Evolutionary conservation across 2,329 filamentous ascomycete genomes (phyloP).

Genomic region (Helotiales sp.): DNA sequence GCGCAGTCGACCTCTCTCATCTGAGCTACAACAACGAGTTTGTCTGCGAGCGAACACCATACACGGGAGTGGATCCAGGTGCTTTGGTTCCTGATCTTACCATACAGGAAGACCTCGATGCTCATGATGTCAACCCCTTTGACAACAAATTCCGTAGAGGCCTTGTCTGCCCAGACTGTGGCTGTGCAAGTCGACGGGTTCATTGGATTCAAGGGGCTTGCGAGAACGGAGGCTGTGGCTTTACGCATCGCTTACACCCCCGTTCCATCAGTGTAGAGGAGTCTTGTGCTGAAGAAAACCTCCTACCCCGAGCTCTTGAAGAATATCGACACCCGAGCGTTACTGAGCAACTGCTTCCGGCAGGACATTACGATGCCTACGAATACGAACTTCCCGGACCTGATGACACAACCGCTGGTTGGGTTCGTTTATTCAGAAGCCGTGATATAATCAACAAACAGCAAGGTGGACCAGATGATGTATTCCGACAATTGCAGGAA

Average conservation of each 20-base stretch:
- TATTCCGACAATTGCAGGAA: slow-evolving; percentile 54
- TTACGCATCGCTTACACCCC: slow-evolving; percentile 34
- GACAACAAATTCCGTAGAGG: slow-evolving; percentile 57
- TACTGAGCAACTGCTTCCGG: slow-evolving; percentile 8
- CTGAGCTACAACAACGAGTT: slow-evolving; percentile 58
- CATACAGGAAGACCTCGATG: slow-evolving; percentile 36
- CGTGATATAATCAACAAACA: slow-evolving; percentile 51
- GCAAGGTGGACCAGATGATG: slow-evolving; percentile 57
- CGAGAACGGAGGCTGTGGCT: slow-evolving; percentile 50
- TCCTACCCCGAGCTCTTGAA: not conserved
- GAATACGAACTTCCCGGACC: slow-evolving; percentile 49
- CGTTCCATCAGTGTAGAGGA: slow-evolving; percentile 10
- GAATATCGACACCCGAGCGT: not conserved
- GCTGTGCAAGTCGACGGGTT: slow-evolving; percentile 59
- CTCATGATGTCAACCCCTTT: slow-evolving; percentile 42
- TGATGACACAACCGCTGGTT: slow-evolving; percentile 45
- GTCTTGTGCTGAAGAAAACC: slow-evolving; percentile 13
- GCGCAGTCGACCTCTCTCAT: slow-evolving; percentile 24
- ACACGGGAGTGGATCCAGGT: slow-evolving; percentile 37
- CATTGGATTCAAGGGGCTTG: slow-evolving; percentile 66
- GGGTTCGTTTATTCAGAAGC: slow-evolving; percentile 56
- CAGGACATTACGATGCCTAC: slow-evolving; percentile 33
- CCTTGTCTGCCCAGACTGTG: slow-evolving; percentile 65
- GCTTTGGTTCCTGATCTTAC: slow-evolving; percentile 42
- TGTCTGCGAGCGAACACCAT: slow-evolving; percentile 51